Percentiles rank a stretch among this genome's conserved stretches.
phyloP scores from a whole-genome alignment of 2,329 filamentous ascomycete genomes.

The Ilyonectria destructans region DNA sequence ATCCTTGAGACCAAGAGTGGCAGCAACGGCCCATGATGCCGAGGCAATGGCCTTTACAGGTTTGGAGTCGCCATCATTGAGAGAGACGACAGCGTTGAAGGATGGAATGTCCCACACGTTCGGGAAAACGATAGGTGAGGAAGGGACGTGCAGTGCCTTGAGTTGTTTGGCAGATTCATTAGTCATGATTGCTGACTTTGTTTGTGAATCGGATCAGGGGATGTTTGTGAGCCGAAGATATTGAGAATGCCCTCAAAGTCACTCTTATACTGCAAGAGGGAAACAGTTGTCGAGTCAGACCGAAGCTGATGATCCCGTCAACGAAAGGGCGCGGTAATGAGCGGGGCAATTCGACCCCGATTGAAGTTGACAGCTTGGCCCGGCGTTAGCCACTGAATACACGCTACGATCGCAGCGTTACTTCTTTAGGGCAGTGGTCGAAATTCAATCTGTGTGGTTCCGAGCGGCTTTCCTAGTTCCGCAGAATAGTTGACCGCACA shows the following conservation, averaged over 20 bases:
- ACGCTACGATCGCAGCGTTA: not conserved
- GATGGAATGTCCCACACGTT: constrained; percentile 71
- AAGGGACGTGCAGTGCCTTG: constrained; percentile 65
- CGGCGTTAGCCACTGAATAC: not conserved
- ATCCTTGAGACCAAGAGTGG: constrained; percentile 61
- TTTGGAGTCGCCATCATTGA: constrained; percentile 55
- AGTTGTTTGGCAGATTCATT: constrained; percentile 56
- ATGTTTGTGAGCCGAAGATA: not conserved
- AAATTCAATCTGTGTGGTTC: not conserved
- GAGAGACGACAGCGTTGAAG: constrained; percentile 61
- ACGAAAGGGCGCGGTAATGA: constrained; percentile 36
- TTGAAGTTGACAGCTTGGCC: not conserved
- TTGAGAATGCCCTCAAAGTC: not conserved
- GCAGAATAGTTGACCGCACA: not conserved
- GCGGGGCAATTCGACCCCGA: constrained; percentile 28
- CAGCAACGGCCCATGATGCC: constrained; percentile 67
- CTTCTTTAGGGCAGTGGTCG: not conserved
- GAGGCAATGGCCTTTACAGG: constrained; percentile 64
- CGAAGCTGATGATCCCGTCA: constrained; percentile 27
- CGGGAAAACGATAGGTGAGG: constrained; percentile 67
- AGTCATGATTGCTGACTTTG: constrained; percentile 32
- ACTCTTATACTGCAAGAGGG: not conserved
- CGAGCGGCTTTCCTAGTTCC: not conserved
- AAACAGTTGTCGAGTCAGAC: constrained; percentile 11
- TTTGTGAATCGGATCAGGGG: not conserved